Conservation (phyloP, 2,329 filamentous ascomycete genomes). For the Talaromyces sp. region DNA sequence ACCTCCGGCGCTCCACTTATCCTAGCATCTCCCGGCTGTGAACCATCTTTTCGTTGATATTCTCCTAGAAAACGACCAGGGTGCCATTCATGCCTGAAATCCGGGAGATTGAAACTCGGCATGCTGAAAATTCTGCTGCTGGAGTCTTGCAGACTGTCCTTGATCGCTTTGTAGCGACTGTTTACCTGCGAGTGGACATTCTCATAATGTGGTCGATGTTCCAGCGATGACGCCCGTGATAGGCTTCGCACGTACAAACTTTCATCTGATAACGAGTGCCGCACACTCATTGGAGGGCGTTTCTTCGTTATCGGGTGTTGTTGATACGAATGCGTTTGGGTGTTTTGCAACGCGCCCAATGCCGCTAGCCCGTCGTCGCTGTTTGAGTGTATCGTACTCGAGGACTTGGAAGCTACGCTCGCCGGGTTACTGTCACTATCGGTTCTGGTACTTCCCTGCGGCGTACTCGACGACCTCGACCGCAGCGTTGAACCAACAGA, state of each 20-base stretch:
- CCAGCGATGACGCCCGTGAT: slow-evolving; percentile 76
- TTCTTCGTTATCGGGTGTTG: slow-evolving; percentile 27
- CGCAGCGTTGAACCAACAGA: slow-evolving; percentile 19
- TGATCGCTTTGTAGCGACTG: slow-evolving; percentile 82
- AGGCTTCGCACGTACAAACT: slow-evolving; percentile 69
- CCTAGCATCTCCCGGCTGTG: neutral
- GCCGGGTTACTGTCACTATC: slow-evolving; percentile 8
- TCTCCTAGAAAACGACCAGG: slow-evolving; percentile 34
- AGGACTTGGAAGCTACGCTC: neutral
- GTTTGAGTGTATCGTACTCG: slow-evolving; percentile 13
- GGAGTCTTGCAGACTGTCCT: slow-evolving; percentile 80
- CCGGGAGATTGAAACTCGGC: slow-evolving; percentile 43
- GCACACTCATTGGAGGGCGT: slow-evolving; percentile 40
- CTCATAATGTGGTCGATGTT: slow-evolving; percentile 77
- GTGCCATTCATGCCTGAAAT: slow-evolving; percentile 36
- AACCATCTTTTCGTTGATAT: slow-evolving; percentile 20
- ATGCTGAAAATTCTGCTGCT: slow-evolving; percentile 62
- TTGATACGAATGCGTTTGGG: slow-evolving; percentile 32
- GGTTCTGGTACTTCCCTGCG: slow-evolving; percentile 6
- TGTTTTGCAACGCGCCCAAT: slow-evolving; percentile 28
- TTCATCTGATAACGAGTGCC: slow-evolving; percentile 69
- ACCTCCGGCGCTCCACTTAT: slow-evolving; percentile 5
- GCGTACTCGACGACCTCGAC: slow-evolving; percentile 11
- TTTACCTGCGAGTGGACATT: slow-evolving; percentile 83
- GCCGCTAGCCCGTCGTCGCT: slow-evolving; percentile 35